phyloP scores from a whole-genome alignment of 176 grass and related monocot species.

The Oryza nivara region DNA sequence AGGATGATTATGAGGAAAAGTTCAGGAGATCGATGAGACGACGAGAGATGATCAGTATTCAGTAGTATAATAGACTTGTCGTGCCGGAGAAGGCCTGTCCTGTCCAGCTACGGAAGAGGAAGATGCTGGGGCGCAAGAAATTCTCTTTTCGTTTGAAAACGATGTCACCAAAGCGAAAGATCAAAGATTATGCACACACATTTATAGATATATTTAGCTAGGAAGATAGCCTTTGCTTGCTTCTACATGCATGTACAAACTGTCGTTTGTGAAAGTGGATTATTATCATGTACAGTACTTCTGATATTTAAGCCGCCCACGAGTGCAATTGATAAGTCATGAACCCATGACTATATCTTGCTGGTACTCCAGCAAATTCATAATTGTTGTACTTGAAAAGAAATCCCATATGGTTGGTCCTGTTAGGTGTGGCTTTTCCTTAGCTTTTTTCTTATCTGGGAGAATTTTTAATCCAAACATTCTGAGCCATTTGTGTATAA shows the following conservation, averaged over 20 bases:
- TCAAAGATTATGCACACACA: not conserved
- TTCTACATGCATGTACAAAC: not conserved
- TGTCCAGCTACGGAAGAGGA: not conserved
- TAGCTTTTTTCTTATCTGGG: not conserved
- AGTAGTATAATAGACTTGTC: not conserved
- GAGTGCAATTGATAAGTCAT: not conserved
- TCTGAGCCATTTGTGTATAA: not conserved
- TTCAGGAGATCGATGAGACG: not conserved
- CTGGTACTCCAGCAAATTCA: not conserved
- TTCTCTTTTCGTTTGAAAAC: constrained; percentile 1
- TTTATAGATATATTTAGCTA: not conserved
- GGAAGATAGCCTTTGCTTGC: constrained; percentile 5
- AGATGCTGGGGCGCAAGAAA: not conserved
- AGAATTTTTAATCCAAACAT: not conserved
- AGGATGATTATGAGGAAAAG: not conserved
- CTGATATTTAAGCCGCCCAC: not conserved
- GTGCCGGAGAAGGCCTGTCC: not conserved
- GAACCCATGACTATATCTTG: not conserved
- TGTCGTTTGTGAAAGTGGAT: not conserved
- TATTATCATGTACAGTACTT: not conserved
- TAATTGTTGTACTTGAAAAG: not conserved
- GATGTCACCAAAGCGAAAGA: not conserved
- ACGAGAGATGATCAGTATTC: not conserved
- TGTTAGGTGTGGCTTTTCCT: not conserved
- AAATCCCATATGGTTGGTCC: not conserved